Evolutionary conservation across 2,329 filamentous ascomycete species (phyloP).

Genomic region (Trichoderma citrinoviride): DNA sequence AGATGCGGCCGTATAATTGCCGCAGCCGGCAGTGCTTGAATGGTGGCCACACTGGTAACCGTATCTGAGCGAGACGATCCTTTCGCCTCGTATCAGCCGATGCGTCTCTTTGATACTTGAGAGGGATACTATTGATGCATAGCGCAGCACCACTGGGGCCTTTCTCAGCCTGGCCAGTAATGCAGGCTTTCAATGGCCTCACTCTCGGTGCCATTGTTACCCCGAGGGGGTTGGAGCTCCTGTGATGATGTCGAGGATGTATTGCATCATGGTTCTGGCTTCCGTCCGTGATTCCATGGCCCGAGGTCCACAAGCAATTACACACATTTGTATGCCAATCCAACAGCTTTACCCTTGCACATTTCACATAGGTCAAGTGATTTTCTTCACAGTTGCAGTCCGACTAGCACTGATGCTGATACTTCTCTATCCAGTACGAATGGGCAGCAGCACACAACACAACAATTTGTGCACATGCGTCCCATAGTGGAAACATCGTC

Average conservation of each 20-base stretch:
- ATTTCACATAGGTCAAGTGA: conserved; percentile 35
- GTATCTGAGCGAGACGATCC: not conserved
- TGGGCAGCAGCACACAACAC: not conserved
- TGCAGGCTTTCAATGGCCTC: conserved; percentile 3
- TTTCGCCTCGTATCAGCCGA: conserved; percentile 5
- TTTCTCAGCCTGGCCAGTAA: conserved; percentile 1
- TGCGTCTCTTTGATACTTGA: not conserved
- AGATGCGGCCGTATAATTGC: conserved; percentile 21
- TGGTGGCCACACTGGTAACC: not conserved
- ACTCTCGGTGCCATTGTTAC: not conserved
- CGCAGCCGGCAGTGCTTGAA: conserved; percentile 16
- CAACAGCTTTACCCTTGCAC: conserved; percentile 28
- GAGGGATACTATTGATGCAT: conserved; percentile 3
- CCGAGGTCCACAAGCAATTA: conserved; percentile 1
- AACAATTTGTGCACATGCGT: not conserved
- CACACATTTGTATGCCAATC: conserved; percentile 1
- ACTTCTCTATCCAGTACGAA: not conserved
- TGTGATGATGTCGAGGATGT: not conserved
- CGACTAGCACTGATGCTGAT: not conserved
- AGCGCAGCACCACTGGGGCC: conserved; percentile 7
- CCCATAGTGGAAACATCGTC: not conserved
- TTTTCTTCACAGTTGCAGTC: conserved; percentile 12
- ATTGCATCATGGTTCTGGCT: not conserved
- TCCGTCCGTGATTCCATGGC: not conserved
- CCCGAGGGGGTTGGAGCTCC: not conserved